Evolutionary conservation across 2,329 filamentous ascomycete genomes (phyloP).

Genomic region (Berkeleyomyces rouxiae): DNA sequence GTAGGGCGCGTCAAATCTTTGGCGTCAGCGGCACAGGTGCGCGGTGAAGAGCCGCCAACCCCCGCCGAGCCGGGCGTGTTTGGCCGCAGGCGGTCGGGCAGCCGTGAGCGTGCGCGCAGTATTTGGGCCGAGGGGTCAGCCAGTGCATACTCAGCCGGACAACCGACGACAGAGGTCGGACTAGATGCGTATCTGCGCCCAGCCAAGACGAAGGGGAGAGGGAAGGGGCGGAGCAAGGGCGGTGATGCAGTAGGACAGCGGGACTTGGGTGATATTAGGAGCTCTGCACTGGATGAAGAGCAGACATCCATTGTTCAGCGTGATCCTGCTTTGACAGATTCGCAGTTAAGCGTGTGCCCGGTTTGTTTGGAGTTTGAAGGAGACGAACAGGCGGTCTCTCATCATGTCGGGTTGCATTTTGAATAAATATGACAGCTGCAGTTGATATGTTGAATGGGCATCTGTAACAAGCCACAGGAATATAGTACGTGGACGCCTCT

Average conservation of each 20-base stretch:
- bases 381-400: constrained; percentile 49
- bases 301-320: not conserved
- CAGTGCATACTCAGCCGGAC: not conserved
- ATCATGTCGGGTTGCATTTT: constrained; percentile 48
- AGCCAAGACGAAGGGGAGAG: constrained; percentile 17
- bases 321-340: not conserved
- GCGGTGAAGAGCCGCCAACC: constrained; percentile 12
- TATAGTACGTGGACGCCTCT: no score
- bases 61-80: constrained; percentile 10
- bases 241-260: not conserved
- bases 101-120: constrained; percentile 21
- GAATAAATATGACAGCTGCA: not conserved
- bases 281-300: not conserved
- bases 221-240: not conserved
- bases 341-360: constrained; percentile 33
- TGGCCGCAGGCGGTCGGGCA: constrained; percentile 18
- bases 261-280: not conserved
- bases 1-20: constrained; percentile 59
- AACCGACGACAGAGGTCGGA: constrained; percentile 26
- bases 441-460: not conserved
- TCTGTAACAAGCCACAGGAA: not conserved
- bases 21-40: constrained; percentile 17
- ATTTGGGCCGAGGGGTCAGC: constrained; percentile 22
- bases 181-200: constrained; percentile 34
- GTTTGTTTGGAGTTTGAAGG: constrained; percentile 51